Percentiles rank a stretch among this genome's conserved stretches.
Conservation (phyloP, 2,329 filamentous ascomycete genomes). For the Chalaropsis ovoidea region DNA sequence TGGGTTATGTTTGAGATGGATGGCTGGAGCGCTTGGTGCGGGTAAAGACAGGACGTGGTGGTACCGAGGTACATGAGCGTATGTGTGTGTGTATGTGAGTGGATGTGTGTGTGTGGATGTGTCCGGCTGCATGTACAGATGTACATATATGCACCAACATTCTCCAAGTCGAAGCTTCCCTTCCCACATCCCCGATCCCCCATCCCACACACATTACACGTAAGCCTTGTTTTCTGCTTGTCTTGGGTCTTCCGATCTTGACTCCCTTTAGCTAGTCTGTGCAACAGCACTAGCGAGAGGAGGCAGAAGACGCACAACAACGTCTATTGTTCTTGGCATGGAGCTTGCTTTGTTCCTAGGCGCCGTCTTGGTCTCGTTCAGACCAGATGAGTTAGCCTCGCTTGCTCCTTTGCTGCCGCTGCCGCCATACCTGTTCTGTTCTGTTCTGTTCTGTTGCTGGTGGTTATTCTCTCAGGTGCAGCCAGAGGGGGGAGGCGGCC, state of each 20-base stretch:
- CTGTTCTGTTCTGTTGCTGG: no score
- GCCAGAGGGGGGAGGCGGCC: background rate
- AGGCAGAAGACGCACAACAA: constrained; percentile 6
- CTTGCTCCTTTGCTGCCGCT: background rate
- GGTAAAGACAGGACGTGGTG: constrained; percentile 5
- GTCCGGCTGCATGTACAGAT: background rate
- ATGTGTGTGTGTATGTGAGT: background rate
- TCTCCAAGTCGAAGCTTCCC: background rate
- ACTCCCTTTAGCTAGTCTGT: constrained; percentile 14
- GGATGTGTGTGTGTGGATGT: background rate
- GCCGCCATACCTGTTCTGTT: background rate
- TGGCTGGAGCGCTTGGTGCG: constrained; percentile 6
- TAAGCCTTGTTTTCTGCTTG: constrained; percentile 12
- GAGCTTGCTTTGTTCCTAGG: background rate
- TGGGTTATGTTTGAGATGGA: background rate
- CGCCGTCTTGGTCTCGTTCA: background rate
- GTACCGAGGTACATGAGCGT: background rate
- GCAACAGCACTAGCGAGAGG: constrained; percentile 14
- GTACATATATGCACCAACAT: background rate
- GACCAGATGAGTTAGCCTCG: background rate
- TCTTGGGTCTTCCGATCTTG: constrained; percentile 12
- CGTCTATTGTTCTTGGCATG: constrained; percentile 14
- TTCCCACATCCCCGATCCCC: no score
- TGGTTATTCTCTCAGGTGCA: background rate
- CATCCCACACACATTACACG: background rate